These are phyloP conservation scores for Trichosanthes truncata DNA, from an alignment of 306 rosid species.

Conservation along the genomic window DNA sequence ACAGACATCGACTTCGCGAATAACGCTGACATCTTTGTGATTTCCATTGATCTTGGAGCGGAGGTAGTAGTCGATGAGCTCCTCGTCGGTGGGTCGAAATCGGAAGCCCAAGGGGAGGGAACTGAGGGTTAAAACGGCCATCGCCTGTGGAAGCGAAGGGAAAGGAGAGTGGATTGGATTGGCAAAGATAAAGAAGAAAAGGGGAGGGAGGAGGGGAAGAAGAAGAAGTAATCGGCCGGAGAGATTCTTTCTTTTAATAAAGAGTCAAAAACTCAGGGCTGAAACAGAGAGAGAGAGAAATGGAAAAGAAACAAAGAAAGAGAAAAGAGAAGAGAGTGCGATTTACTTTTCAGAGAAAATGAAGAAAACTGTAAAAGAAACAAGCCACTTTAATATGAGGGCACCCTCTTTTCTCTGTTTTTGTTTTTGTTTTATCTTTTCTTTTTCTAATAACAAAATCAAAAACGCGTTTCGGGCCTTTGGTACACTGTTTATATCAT, in stretches of 20 bases:
- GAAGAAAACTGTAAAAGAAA: slow-evolving; percentile 3
- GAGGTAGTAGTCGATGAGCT: slow-evolving; percentile 64
- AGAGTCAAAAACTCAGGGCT: not conserved
- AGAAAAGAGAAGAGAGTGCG: not conserved
- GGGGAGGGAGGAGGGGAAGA: not conserved
- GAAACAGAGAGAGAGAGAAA: not conserved
- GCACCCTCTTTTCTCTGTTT: not conserved
- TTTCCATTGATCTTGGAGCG: slow-evolving; percentile 72
- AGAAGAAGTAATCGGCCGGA: not conserved
- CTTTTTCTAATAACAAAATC: not conserved
- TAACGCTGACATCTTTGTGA: slow-evolving; percentile 58
- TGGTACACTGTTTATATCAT: not conserved
- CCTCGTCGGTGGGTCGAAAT: slow-evolving; percentile 81
- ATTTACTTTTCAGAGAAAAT: slow-evolving; percentile 6
- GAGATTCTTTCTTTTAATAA: not conserved
- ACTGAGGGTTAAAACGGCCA: slow-evolving; percentile 32
- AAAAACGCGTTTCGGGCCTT: not conserved
- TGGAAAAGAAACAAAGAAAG: too few species aligned
- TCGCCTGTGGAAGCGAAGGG: not conserved
- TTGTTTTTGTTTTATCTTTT: not conserved
- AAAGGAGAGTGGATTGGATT: not conserved
- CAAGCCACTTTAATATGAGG: not conserved
- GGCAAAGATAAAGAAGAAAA: not conserved
- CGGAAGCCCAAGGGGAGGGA: slow-evolving; percentile 83
- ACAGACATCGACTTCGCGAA: slow-evolving; percentile 89